Percentiles rank a stretch among this genome's conserved stretches.
These are phyloP conservation scores for Ceratobasidium sp. DNA, from an alignment of 1,284 basidiomycete species.

Conservation along the genomic window DNA sequence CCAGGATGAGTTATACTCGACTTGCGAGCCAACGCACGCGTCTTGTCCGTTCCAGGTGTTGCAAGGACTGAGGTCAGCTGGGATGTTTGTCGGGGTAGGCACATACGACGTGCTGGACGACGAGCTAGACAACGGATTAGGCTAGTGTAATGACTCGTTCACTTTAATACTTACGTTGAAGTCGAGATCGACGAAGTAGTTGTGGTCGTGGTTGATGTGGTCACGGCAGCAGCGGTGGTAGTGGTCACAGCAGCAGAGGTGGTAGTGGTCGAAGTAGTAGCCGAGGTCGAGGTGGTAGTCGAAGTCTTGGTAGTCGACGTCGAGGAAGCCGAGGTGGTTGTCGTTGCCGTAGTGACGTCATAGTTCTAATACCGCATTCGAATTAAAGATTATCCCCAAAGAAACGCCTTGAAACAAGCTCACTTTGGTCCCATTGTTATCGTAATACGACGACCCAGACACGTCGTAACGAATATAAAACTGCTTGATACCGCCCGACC, in stretches of 20 bases:
- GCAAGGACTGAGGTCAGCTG: conserved; percentile 28
- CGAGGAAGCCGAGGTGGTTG: conserved; percentile 6
- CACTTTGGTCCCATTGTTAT: conserved; percentile 37
- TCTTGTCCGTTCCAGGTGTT: conserved; percentile 42
- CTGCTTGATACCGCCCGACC: conserved; percentile 42
- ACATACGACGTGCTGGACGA: conserved; percentile 35
- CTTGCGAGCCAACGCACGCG: conserved; percentile 14
- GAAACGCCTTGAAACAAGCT: background rate
- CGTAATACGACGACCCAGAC: conserved; percentile 31
- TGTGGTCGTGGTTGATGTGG: conserved; percentile 9
- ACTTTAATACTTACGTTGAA: conserved; percentile 16
- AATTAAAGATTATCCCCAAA: background rate
- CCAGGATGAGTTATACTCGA: conserved; percentile 26
- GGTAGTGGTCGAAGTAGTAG: conserved; percentile 9
- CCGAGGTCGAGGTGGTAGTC: conserved; percentile 8
- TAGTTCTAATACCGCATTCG: conserved; percentile 24
- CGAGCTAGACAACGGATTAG: background rate
- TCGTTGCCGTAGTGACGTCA: conserved; percentile 25
- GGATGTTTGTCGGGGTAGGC: conserved; percentile 29
- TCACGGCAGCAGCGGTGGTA: too few relatives aligned
- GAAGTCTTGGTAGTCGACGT: conserved; percentile 14
- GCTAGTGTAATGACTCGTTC: background rate
- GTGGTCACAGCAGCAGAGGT: conserved; percentile 7
- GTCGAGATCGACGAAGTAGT: conserved; percentile 6
- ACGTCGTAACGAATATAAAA: conserved; percentile 43